Percentiles rank a stretch among this genome's conserved stretches.
These are phyloP conservation scores for Lachnellula cervina DNA, from an alignment of 2,329 filamentous ascomycete genomes.

Conservation along the genomic window DNA sequence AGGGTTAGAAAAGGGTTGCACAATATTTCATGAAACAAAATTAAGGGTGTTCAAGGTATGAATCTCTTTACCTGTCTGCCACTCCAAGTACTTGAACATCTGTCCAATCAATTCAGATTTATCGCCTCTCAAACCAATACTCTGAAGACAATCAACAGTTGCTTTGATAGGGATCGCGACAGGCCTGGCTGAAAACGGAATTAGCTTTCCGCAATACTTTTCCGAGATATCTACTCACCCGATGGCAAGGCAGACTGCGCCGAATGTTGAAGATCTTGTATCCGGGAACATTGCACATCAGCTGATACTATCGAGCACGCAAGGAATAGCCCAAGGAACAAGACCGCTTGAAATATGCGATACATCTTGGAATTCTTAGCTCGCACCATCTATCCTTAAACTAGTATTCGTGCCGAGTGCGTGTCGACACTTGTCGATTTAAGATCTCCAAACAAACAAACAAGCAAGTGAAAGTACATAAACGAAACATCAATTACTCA, in stretches of 20 bases:
- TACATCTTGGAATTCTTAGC: neutral
- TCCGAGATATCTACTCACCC: neutral
- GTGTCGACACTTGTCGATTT: too few species aligned
- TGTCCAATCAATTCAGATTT: neutral
- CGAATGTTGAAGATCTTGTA: neutral
- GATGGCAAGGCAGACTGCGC: neutral
- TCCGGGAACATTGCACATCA: neutral
- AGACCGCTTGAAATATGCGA: neutral
- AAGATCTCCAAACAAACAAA: too few species aligned
- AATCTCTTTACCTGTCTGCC: constrained; percentile 1
- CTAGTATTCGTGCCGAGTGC: too few species aligned
- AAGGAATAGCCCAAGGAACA: neutral
- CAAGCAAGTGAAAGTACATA: too few species aligned
- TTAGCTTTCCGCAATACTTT: neutral
- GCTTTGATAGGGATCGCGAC: neutral
- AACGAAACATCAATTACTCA: too few species aligned
- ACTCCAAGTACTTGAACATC: neutral
- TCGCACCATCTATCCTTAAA: too few species aligned
- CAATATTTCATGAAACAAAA: neutral
- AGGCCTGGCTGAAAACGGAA: neutral
- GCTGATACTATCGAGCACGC: neutral
- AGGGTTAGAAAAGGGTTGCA: neutral
- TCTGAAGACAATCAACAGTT: constrained; percentile 1
- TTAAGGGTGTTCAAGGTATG: neutral
- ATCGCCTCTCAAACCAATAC: neutral